Base-by-base conservation (phyloP, 2,329 filamentous ascomycete species). In the Epichloe bromicola region DNA sequence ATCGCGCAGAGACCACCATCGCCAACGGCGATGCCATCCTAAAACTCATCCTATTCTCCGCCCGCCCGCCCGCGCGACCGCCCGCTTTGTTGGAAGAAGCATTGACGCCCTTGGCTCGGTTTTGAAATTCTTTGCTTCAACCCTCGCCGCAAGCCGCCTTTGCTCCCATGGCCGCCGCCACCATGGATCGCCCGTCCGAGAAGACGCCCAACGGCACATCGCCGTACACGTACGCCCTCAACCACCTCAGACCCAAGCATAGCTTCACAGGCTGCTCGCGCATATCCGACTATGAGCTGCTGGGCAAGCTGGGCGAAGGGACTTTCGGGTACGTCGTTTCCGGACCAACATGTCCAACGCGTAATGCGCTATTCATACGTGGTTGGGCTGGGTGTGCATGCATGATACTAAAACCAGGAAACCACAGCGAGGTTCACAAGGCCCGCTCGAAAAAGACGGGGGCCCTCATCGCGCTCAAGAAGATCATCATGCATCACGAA, bases 401-500 rank as follows among this genome's bases (percentile, higher is more conserved):
- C 26, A 30, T 30, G 7, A 30, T 30, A 30, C 26, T 14, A 15
- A 8, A n/a, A 41, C 1, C n/a, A 23, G 17, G 8, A 39, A 7
- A 15, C 30, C 20, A 17, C 55, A 86, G 84, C 58, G 89, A 97
- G 71, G 93, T 97, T 39, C 88, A 95, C 67, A 93, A 91, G 63
- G 93, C 89, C 54, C 80, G 80, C 55, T 88, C 86, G 30, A 83
- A 80, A 61, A 85, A 78, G 61, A 86, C 82, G 1, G 85, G 86
- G 50, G 76, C 79, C 23, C 68, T 91, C 44, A 86, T 95, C 54
- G 93, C 93, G 4, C 69, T 98, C 62, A 98, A 98, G 74, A 97
- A 97, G 76, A 98, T 98, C 58, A 81, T 98, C 58, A 96, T 97
- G 87, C 93, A 97, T 67, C 95, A 97, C 67, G 93, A 98, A 72